Percentiles rank a stretch among this genome's conserved stretches.
These are phyloP conservation scores for Hemileccinum rubropunctum DNA, from an alignment of 768 basidiomycete species.

Conservation along the genomic window DNA sequence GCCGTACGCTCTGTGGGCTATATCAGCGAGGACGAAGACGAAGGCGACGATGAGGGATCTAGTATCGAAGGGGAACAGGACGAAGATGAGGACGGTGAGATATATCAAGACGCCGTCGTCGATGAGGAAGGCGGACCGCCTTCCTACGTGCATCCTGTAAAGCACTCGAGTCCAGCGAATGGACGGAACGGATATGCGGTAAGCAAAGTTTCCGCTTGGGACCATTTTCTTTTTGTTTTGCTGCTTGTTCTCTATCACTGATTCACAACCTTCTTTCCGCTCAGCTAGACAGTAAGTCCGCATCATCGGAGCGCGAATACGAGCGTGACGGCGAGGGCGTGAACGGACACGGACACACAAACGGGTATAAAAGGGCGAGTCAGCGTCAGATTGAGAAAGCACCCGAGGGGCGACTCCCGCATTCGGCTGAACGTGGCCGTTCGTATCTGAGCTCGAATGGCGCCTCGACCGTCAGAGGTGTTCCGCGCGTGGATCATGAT, in stretches of 20 bases:
- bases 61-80: constrained; percentile 43
- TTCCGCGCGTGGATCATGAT: constrained; percentile 9
- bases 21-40: constrained; percentile 72
- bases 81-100: constrained; percentile 52
- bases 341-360: constrained; percentile 5
- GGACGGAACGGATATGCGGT: constrained; percentile 62
- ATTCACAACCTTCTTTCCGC: constrained; percentile 7
- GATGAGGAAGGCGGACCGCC: constrained; percentile 54
- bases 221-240: neutral
- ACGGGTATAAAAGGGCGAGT: constrained; percentile 43
- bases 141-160: constrained; percentile 52
- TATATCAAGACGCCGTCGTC: constrained; percentile 37
- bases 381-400: constrained; percentile 73
- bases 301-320: constrained; percentile 14
- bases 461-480: constrained; percentile 6
- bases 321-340: neutral
- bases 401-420: constrained; percentile 53
- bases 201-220: constrained; percentile 27
- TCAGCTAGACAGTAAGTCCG: constrained; percentile 47
- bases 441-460: constrained; percentile 9
- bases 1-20: constrained; percentile 91
- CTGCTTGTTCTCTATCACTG: neutral
- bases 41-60: constrained; percentile 56
- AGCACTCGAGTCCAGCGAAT: constrained; percentile 40
- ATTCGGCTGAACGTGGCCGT: constrained; percentile 5